Conservation (phyloP, 352 stramenopile genomes). For the Pelagophyceae sp. region DNA sequence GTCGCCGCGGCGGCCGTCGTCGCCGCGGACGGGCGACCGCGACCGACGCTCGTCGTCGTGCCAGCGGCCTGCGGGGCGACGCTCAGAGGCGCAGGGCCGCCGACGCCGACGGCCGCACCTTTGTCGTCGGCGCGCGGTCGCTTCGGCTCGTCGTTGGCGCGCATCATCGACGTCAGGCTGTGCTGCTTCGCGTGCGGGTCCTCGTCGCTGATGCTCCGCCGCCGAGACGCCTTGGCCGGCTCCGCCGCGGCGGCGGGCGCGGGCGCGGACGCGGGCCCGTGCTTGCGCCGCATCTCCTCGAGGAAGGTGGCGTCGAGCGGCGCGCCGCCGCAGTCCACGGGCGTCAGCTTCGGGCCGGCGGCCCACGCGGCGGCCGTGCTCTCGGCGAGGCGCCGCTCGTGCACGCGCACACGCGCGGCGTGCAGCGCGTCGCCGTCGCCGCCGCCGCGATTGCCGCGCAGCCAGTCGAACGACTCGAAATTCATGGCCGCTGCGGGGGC, state of each 20-base stretch:
- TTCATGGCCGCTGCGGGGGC: no score
- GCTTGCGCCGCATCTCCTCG: neutral
- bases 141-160: neutral
- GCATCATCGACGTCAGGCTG: no score
- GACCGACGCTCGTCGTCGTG: neutral
- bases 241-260: no score
- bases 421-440: neutral
- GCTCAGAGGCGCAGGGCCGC: neutral
- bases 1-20: neutral
- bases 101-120: neutral
- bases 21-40: neutral
- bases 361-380: neutral
- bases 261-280: neutral
- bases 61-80: no score
- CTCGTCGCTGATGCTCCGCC: neutral
- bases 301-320: neutral
- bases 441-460: no score
- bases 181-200: neutral
- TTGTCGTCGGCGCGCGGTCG: neutral
- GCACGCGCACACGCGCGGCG: neutral
- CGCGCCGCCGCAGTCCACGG: neutral
- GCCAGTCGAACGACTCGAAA: no score
- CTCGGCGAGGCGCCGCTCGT: neutral
- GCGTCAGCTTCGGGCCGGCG: neutral
- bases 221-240: neutral